A percentile compares a stretch with the other conserved stretches of the same genome.
phyloP scores from a whole-genome alignment of 2,329 filamentous ascomycete genomes.

The Periconia macrospinosa region DNA sequence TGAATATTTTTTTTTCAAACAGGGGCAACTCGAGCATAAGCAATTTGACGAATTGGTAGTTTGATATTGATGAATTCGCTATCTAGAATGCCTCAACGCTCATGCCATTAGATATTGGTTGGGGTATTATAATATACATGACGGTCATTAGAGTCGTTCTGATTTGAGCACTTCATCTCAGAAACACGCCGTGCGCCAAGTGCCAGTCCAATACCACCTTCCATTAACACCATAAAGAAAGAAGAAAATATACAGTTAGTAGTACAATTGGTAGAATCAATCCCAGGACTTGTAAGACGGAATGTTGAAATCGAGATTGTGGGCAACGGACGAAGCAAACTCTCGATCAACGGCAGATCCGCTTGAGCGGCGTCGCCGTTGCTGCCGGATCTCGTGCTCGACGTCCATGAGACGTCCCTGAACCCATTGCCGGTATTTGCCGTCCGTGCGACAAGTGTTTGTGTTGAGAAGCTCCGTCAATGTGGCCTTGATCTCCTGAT shows the following conservation, averaged over 20 bases:
- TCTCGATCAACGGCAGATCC: slow-evolving; percentile 36
- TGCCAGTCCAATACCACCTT: slow-evolving; percentile 1
- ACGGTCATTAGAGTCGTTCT: slow-evolving; percentile 14
- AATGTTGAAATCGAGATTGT: slow-evolving; percentile 34
- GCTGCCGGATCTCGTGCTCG: slow-evolving; percentile 52
- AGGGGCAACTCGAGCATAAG: no score
- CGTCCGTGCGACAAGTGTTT: slow-evolving; percentile 51
- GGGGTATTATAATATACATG: slow-evolving; percentile 9
- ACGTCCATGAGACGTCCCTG: slow-evolving; percentile 57
- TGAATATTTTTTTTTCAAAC: no score
- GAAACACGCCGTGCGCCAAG: slow-evolving; percentile 21
- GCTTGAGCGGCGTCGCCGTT: slow-evolving; percentile 43
- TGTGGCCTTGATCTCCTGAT: slow-evolving; percentile 57
- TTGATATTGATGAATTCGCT: no score
- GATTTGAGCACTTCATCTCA: slow-evolving; percentile 37
- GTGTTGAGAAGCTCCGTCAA: slow-evolving; percentile 59
- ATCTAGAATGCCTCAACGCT: not conserved
- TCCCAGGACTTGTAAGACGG: slow-evolving; percentile 32
- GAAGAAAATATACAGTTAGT: slow-evolving; percentile 4
- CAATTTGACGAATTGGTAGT: no score
- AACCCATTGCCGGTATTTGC: slow-evolving; percentile 52
- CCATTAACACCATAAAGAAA: slow-evolving; percentile 3
- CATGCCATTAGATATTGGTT: not conserved
- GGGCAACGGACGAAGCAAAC: slow-evolving; percentile 39
- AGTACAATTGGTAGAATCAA: slow-evolving; percentile 7